phyloP scores from a whole-genome alignment of 1,139 yeast species.

The Yamadazyma conglobata region DNA sequence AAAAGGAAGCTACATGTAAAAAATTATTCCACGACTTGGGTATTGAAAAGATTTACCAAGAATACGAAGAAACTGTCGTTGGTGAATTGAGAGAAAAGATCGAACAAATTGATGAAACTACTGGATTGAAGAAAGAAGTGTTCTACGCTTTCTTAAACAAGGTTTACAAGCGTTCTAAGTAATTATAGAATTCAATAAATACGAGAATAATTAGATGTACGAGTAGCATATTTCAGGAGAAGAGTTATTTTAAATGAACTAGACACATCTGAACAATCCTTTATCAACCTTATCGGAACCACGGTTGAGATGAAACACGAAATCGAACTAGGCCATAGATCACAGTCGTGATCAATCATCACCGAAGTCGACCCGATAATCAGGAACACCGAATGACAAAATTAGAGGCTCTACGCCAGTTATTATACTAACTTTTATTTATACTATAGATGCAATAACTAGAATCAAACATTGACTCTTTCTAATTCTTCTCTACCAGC shows the following conservation, averaged over 20 bases:
- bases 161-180: conserved; percentile 92
- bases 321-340: too few relatives aligned
- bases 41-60: conserved; percentile 65
- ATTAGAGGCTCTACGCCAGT: too few relatives aligned
- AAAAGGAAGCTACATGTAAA: conserved; percentile 69
- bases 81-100: conserved; percentile 62
- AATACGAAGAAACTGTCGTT: conserved; percentile 81
- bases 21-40: conserved; percentile 70
- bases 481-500: conserved; percentile 94
- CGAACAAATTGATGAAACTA: conserved; percentile 72
- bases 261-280: too few relatives aligned
- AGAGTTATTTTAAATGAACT: too few relatives aligned
- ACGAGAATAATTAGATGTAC: neutral
- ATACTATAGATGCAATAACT: too few relatives aligned
- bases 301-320: too few relatives aligned
- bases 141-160: conserved; percentile 80
- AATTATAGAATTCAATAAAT: conserved; percentile 13
- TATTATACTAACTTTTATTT: too few relatives aligned
- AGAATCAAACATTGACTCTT: conserved; percentile 71
- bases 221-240: too few relatives aligned
- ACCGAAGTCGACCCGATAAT: too few relatives aligned
- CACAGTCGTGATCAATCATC: too few relatives aligned
- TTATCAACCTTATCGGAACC: too few relatives aligned
- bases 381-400: too few relatives aligned
- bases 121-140: conserved; percentile 88